Evolutionary conservation across 2,329 filamentous ascomycete genomes (phyloP), one percentile per base, ranked within the genome.

Genomic region (Fusarium poae): DNA sequence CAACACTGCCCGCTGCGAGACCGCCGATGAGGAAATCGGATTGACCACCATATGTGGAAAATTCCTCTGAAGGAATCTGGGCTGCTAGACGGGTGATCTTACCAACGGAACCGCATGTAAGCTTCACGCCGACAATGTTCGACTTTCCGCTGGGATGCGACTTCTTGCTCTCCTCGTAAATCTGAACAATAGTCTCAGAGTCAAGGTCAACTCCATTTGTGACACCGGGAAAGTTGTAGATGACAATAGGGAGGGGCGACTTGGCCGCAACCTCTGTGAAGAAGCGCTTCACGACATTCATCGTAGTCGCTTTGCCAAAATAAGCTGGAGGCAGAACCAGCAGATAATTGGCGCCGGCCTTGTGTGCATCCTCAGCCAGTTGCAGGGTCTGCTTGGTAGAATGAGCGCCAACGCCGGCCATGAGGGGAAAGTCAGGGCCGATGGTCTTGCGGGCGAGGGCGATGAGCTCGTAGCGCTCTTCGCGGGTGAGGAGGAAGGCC

Each of bases 341-440:
- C 0, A 82, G 82, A 71, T 87, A 91, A 78, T 90, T 81, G 43
- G 88, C 88, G 18, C 88, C 89, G 1, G 88, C 89, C 1, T 81
- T 82, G 21, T 81, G 80, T 2, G 89, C 89, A 72, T 91, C 89
- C 29, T 76, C 72, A 55, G 89, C 83, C 62, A 84, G 85, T 75
- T 90, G 85, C 2, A 89, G 81, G 5, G 87, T 86, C 77, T 91
- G 89, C 66, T 84, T 83, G 4, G 87, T 91, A 18, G 87, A 90
- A 76, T 91, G 89, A 1, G 85, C 88, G 20, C 88, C 84, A 9
- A 88, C 86, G 34, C 89, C 89, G 81, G 51, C 94, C 84, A 96
- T 94, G 69, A 97, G 84, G 30, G 94, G 94, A 79, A 95, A 97
- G 78, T 95, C 90, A 0, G 93, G 92, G 0, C 94, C 94, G 48